These are phyloP conservation scores for Fusarium duplospermum DNA, from an alignment of 2,329 filamentous ascomycete species.

Conservation along the genomic window DNA sequence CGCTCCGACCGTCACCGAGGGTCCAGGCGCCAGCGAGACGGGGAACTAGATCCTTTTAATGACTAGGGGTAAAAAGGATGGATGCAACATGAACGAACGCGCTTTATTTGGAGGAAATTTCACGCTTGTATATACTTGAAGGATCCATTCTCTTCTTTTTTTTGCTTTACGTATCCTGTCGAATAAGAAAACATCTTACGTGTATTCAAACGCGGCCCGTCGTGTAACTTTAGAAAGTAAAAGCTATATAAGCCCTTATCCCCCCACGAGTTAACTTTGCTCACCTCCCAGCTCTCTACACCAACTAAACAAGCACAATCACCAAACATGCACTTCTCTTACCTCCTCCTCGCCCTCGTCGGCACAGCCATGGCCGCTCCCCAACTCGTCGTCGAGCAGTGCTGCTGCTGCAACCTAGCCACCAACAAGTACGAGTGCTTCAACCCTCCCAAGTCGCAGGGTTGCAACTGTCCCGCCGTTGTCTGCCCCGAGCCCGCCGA, in stretches of 20 bases:
- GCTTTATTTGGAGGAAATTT: not conserved
- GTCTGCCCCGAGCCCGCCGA: not conserved
- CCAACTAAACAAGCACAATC: not conserved
- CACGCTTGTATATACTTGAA: not conserved
- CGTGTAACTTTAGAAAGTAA: not conserved
- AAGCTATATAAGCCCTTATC: not conserved
- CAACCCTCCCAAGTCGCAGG: not conserved
- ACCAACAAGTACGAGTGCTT: constrained; percentile 10
- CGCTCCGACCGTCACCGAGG: constrained; percentile 35
- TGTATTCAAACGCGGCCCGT: not conserved
- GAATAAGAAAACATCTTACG: not conserved
- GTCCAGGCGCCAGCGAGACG: constrained; percentile 10
- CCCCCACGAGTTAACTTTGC: not conserved
- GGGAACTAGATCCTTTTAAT: constrained; percentile 8
- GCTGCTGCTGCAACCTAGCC: constrained; percentile 27
- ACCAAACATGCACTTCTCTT: not conserved
- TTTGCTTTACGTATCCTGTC: not conserved
- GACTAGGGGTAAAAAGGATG: not conserved
- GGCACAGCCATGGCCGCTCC: not conserved
- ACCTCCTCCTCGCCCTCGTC: not conserved
- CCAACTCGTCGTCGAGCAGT: not conserved
- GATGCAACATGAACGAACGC: not conserved
- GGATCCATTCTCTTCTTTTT: not conserved
- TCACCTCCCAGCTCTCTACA: not conserved
- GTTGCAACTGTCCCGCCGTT: constrained; percentile 8